phyloP scores from a whole-genome alignment of 1,139 yeast genomes.

The Lodderomyces jiufengensis region DNA sequence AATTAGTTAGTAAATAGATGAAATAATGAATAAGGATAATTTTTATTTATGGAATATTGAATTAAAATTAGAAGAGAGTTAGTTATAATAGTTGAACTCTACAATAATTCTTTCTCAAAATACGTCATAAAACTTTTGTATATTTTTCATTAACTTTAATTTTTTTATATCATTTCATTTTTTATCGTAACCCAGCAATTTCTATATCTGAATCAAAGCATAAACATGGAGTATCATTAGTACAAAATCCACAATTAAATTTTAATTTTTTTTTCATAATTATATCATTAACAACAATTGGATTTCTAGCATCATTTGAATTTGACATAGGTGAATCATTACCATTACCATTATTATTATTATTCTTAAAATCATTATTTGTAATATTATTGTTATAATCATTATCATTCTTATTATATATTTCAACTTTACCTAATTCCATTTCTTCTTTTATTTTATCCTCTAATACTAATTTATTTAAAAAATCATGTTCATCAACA shows the following conservation, averaged over 20 bases:
- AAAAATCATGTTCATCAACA: slow-evolving; percentile 18
- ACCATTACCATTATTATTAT: not conserved
- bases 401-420: slow-evolving; percentile 7
- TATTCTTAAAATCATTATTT: slow-evolving; percentile 1
- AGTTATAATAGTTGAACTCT: no score
- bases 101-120: no score
- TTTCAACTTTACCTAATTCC: slow-evolving; percentile 14
- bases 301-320: not conserved
- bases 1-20: no score
- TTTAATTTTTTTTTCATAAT: slow-evolving; percentile 13
- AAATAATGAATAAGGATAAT: no score
- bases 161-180: slow-evolving; percentile 3
- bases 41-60: no score
- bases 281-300: slow-evolving; percentile 6
- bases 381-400: not conserved
- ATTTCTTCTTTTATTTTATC: slow-evolving; percentile 12
- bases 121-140: no score
- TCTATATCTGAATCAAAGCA: slow-evolving; percentile 34
- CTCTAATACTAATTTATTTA: slow-evolving; percentile 13
- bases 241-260: slow-evolving; percentile 41
- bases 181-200: slow-evolving; percentile 6
- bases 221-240: slow-evolving; percentile 39
- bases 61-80: no score
- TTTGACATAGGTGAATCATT: not conserved
- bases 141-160: no score